These are phyloP conservation scores for Coleophoma crateriformis DNA, from an alignment of 2,329 filamentous ascomycete species.

Conservation along the genomic window DNA sequence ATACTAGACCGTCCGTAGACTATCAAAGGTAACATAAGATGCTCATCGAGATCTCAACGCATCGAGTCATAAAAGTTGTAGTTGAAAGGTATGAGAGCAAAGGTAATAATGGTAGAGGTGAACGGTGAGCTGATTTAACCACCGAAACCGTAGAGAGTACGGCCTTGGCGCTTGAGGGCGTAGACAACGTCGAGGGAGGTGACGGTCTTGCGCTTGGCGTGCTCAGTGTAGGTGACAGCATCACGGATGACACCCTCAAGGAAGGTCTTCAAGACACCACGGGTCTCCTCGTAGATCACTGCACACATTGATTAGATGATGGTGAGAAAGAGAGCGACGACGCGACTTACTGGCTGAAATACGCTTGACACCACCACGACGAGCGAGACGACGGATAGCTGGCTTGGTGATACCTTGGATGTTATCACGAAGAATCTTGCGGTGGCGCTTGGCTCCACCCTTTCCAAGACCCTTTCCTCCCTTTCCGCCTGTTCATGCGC, in stretches of 20 bases:
- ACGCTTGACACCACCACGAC: constrained; percentile 99
- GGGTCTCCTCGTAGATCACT: constrained; percentile 81
- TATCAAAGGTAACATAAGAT: constrained; percentile 26
- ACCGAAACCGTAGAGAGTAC: constrained; percentile 63
- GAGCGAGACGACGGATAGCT: constrained; percentile 95
- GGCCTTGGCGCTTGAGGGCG: constrained; percentile 57
- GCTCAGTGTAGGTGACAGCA: constrained; percentile 75
- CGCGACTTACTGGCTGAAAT: constrained; percentile 75
- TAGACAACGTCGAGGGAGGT: constrained; percentile 60
- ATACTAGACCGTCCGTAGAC: constrained; percentile 29
- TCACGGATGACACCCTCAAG: constrained; percentile 77
- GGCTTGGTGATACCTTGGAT: constrained; percentile 99
- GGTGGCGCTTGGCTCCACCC: constrained; percentile 97
- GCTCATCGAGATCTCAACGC: constrained; percentile 11
- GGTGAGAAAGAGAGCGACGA: not conserved
- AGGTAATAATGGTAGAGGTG: not conserved
- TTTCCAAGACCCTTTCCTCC: constrained; percentile 97
- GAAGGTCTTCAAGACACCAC: constrained; percentile 79
- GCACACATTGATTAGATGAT: constrained; percentile 4
- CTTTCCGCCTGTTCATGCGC: constrained; percentile 66
- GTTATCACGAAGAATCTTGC: constrained; percentile 99
- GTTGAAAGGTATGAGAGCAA: not conserved
- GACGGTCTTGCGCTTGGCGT: constrained; percentile 71
- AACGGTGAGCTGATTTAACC: constrained; percentile 35
- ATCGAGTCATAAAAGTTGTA: constrained; percentile 9